Evolutionary conservation across 352 stramenopile genomes (phyloP), one percentile per base, ranked within the genome.

Genomic region (Elongisporangium anandrum): DNA sequence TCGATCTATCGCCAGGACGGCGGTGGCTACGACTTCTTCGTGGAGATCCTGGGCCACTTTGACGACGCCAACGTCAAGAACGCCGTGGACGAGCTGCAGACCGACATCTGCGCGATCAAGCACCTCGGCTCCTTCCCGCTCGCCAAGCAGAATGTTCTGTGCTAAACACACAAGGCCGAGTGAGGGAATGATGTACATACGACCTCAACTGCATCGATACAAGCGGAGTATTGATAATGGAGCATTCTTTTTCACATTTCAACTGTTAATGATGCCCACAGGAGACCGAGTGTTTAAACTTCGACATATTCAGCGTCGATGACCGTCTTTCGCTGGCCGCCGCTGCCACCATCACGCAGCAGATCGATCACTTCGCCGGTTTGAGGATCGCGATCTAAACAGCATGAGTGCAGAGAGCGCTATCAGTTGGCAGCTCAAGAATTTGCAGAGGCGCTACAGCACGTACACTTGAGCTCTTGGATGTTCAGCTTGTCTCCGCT

Each of bases 1-100:
- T 94, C 83, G n/a, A 92, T 96, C 51, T 92, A 92, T 54, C 82
- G 85, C 6, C 61, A 81, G 51, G 75, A 89, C 17, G 60, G 82
- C 41, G 74, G 77, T 17, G 85, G 87, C 47, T 95, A 90, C 59
- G 84, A 92, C 59, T 96, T 96, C 54, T 95, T 95, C 51, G 72
- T 94, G 26, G 85, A 96, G 65, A 81, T 94, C 41, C 63, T 84
- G 41, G 86, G 82, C 38, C 82, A 95, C 59, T 76, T 85, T 54
- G 77, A 94, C 51, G 84, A 96, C 56, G 52, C 54, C 4, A 83
- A 87, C 47, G 78, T 93, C 20, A 66, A 73, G 6, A 59, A 61
- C 24, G 86, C 85, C 2, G 60, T 94, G 9, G 64, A 82, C 23
- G 63, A 84, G 52, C 66, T 94, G 22, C 67, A 82, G 56, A 61